These are phyloP conservation scores for Geranium incanum DNA, from an alignment of 441 rosid genomes.

Conservation along the genomic window DNA sequence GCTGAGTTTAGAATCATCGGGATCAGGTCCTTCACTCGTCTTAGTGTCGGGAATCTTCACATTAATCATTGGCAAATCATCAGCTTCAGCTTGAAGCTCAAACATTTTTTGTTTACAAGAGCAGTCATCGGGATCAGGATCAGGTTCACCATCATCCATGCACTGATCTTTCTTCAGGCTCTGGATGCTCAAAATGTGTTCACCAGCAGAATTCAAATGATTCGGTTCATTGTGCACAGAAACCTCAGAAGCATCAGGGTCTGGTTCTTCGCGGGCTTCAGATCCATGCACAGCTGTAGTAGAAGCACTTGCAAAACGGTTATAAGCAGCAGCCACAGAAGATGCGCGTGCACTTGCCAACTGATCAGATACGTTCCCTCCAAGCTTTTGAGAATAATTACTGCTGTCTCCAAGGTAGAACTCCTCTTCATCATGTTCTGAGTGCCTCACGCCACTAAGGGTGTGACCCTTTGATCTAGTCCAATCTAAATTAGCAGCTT, in stretches of 20 bases:
- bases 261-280: constrained; percentile 51
- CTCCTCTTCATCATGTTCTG: constrained; percentile 38
- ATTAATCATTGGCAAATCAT: constrained; percentile 21
- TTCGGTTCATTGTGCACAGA: constrained; percentile 18
- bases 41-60: constrained; percentile 10
- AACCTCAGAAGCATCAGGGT: constrained; percentile 47
- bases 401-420: constrained; percentile 25
- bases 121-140: constrained; percentile 39
- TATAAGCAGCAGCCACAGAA: constrained; percentile 84
- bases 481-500: constrained; percentile 85
- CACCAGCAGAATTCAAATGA: constrained; percentile 10
- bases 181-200: constrained; percentile 16
- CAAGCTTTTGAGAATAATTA: constrained; percentile 48
- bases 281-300: constrained; percentile 23
- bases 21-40: constrained; percentile 28
- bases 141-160: constrained; percentile 28
- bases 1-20: constrained; percentile 26
- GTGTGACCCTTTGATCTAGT: constrained; percentile 72
- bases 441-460: constrained; percentile 35
- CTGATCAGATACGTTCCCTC: constrained; percentile 50
- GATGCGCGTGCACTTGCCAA: constrained; percentile 60
- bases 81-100: constrained; percentile 69
- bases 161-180: constrained; percentile 14
- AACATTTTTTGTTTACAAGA: constrained; percentile 23
- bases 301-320: constrained; percentile 39